phyloP scores from a whole-genome alignment of 768 basidiomycete species.

The Psilocybe cyanescens region DNA sequence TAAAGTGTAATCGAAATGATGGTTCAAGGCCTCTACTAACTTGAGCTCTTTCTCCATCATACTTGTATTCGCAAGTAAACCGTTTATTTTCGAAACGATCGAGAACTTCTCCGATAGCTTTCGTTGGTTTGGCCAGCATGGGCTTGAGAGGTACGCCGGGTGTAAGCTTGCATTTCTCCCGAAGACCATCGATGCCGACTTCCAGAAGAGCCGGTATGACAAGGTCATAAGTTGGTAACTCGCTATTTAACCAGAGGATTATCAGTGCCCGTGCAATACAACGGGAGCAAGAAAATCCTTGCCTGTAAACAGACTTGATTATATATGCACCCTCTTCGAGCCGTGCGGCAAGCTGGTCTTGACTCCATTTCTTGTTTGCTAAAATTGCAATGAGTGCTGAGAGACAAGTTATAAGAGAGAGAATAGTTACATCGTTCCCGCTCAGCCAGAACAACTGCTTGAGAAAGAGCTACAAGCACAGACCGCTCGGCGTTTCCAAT shows the following conservation, averaged over 20 bases:
- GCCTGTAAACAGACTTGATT: conserved; percentile 96
- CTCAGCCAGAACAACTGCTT: conserved; percentile 85
- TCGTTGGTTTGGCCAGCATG: conserved; percentile 99
- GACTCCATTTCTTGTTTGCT: conserved; percentile 77
- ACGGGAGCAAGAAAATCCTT: conserved; percentile 16
- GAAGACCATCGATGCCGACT: conserved; percentile 72
- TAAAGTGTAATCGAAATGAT: neutral
- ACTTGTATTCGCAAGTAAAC: conserved; percentile 99
- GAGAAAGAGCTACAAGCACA: conserved; percentile 92
- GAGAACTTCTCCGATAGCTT: conserved; percentile 96
- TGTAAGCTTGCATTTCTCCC: conserved; percentile 83
- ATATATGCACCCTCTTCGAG: conserved; percentile 78
- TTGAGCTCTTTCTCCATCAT: conserved; percentile 98
- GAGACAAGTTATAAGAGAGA: neutral
- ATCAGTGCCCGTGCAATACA: conserved; percentile 6
- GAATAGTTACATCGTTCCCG: conserved; percentile 56
- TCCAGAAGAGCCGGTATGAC: conserved; percentile 90
- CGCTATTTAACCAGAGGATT: conserved; percentile 57
- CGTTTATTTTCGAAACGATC: conserved; percentile 94
- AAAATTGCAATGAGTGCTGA: conserved; percentile 5
- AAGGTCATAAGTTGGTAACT: conserved; percentile 90
- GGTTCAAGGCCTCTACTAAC: conserved; percentile 35
- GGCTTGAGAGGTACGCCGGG: conserved; percentile 97
- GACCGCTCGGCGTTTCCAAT: conserved; percentile 98
- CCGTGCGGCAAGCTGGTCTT: conserved; percentile 70